Percentiles rank a stretch among this genome's conserved stretches.
Conservation (phyloP, 139 green algal species). For the Pleodorina starrii region DNA sequence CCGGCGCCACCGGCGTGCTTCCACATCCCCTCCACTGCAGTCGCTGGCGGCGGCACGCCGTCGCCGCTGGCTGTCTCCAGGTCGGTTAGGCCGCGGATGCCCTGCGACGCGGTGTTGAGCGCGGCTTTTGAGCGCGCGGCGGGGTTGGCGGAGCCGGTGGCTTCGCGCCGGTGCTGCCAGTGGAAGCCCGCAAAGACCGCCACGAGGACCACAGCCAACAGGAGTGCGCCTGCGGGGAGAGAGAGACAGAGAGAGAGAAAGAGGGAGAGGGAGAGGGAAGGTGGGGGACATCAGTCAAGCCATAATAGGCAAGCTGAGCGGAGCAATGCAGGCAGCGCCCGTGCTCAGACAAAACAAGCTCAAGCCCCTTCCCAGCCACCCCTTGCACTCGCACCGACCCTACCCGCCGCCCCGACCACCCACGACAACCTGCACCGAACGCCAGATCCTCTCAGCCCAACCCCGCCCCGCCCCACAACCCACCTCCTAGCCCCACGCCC, state of each 20-base stretch:
- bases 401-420: too few relatives aligned
- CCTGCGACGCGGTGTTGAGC: neutral
- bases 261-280: neutral
- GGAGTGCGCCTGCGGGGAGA: neutral
- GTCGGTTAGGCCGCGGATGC: neutral
- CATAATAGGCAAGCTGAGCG: too few relatives aligned
- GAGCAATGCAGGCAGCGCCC: too few relatives aligned
- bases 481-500: conserved; percentile 40
- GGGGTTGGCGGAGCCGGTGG: neutral
- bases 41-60: neutral
- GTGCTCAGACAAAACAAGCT: too few relatives aligned
- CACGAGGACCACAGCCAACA: neutral
- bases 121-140: neutral
- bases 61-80: conserved; percentile 10
- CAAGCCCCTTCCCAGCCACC: too few relatives aligned
- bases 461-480: neutral
- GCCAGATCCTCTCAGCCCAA: too few relatives aligned
- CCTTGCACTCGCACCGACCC: too few relatives aligned
- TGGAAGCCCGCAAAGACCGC: neutral
- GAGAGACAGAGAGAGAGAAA: too few relatives aligned
- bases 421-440: too few relatives aligned
- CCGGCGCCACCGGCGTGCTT: neutral
- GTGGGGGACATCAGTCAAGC: too few relatives aligned
- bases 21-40: neutral
- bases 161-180: neutral